Evolutionary conservation across 441 rosid species (phyloP).

Genomic region (Pelargonium fulgidum): DNA sequence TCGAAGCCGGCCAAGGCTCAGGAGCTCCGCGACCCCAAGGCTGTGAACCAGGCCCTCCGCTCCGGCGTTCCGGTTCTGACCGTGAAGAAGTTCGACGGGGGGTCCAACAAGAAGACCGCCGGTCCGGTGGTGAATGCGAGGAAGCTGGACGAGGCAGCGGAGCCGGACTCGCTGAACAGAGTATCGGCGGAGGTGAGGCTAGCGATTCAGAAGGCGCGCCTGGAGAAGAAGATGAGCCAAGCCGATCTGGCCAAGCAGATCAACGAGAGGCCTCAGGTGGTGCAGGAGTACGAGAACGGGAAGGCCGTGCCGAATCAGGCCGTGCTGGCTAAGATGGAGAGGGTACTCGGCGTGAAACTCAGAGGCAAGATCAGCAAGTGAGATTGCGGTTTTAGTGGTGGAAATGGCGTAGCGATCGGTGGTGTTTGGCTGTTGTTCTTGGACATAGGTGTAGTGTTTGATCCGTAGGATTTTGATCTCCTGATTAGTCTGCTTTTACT

Average conservation of each 20-base stretch:
- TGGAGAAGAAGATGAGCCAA: conserved; percentile 83
- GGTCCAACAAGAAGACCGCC: conserved; percentile 56
- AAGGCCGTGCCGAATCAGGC: conserved; percentile 77
- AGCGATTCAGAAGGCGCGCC: conserved; percentile 58
- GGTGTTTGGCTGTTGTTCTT: not conserved
- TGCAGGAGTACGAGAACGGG: conserved; percentile 87
- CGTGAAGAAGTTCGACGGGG: conserved; percentile 62
- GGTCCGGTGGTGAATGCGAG: conserved; percentile 38
- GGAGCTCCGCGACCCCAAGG: conserved; percentile 64
- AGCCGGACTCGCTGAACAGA: conserved; percentile 52
- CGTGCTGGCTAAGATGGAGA: conserved; percentile 78
- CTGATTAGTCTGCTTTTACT: too few relatives aligned
- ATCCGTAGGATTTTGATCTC: too few relatives aligned
- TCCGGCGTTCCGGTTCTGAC: conserved; percentile 56
- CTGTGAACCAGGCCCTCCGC: conserved; percentile 69
- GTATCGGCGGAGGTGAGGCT: conserved; percentile 59
- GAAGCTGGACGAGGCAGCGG: conserved; percentile 66
- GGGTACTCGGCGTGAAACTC: conserved; percentile 63
- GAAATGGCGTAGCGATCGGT: not conserved
- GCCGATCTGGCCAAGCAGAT: conserved; percentile 72
- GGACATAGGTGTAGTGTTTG: not conserved
- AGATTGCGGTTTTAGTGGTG: not conserved
- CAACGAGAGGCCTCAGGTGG: conserved; percentile 69
- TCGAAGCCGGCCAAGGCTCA: conserved; percentile 45
- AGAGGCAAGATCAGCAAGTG: conserved; percentile 54